A percentile compares a stretch with the other conserved stretches of the same genome.
Evolutionary conservation across 345 rosid genomes (phyloP).

Genomic region (Eucalyptus microcorys): DNA sequence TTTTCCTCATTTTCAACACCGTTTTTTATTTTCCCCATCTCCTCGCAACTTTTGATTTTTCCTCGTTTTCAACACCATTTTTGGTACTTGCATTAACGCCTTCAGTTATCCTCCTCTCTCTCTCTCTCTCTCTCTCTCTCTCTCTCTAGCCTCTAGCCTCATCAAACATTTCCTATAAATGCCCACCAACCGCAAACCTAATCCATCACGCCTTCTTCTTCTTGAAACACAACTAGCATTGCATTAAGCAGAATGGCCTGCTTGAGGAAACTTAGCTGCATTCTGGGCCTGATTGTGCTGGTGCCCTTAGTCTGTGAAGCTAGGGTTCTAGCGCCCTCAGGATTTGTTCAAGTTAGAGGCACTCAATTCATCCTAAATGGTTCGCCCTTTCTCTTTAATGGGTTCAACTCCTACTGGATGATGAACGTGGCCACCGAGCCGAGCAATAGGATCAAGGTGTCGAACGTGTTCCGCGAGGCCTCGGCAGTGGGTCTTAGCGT

Average conservation of each 20-base stretch:
- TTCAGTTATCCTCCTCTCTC: not conserved
- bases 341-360: conserved; percentile 12
- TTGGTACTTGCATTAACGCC: not conserved
- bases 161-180: not conserved
- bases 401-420: conserved; percentile 47
- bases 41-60: not conserved
- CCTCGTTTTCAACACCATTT: not conserved
- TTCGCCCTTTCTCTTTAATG: conserved; percentile 28
- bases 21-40: not conserved
- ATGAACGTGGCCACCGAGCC: conserved; percentile 17
- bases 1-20: not conserved
- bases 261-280: not conserved
- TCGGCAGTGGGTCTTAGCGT: conserved; percentile 18
- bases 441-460: conserved; percentile 5
- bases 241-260: not conserved
- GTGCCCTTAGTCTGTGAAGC: not conserved
- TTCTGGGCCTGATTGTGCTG: not conserved
- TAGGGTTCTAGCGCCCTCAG: not conserved
- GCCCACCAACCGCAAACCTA: not conserved
- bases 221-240: not conserved
- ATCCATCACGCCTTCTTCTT: not conserved
- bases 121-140: not conserved
- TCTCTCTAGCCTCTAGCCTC: not conserved
- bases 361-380: conserved; percentile 17
- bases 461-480: conserved; percentile 17